Conservation (phyloP, 208 protist genomes). For the Phytomonas francai region DNA sequence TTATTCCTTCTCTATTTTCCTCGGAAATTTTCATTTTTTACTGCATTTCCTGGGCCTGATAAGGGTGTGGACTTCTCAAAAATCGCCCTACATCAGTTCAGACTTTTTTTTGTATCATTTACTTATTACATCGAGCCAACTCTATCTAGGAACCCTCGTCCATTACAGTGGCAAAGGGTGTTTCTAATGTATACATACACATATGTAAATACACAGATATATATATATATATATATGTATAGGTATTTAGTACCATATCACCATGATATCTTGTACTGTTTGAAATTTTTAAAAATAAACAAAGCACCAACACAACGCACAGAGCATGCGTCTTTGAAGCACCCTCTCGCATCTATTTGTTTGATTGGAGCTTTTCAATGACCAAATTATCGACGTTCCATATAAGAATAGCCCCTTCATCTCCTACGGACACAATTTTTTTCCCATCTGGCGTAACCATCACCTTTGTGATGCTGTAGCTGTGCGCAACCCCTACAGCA, state of each 20-base stretch:
- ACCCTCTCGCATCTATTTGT: not conserved
- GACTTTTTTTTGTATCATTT: not conserved
- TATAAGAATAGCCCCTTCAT: constrained; percentile 92
- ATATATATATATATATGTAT: not conserved
- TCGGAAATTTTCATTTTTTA: too few relatives aligned
- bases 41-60: not conserved
- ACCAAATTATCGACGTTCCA: constrained; percentile 76
- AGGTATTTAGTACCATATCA: not conserved
- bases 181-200: constrained; percentile 7
- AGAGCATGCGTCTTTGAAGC: not conserved
- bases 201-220: constrained; percentile 5
- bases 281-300: not conserved
- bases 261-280: not conserved
- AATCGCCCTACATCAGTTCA: not conserved
- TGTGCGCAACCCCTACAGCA: constrained; percentile 89
- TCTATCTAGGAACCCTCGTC: not conserved
- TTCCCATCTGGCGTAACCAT: constrained; percentile 83
- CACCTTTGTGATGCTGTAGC: constrained; percentile 89
- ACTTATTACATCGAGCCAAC: not conserved
- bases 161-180: not conserved
- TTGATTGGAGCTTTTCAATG: constrained; percentile 21
- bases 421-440: constrained; percentile 89
- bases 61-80: not conserved
- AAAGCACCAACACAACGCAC: not conserved
- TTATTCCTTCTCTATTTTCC: not conserved